Evolutionary conservation across 768 basidiomycete species (phyloP), one percentile per base, ranked within the genome.

Genomic region (Mycena vitilis): DNA sequence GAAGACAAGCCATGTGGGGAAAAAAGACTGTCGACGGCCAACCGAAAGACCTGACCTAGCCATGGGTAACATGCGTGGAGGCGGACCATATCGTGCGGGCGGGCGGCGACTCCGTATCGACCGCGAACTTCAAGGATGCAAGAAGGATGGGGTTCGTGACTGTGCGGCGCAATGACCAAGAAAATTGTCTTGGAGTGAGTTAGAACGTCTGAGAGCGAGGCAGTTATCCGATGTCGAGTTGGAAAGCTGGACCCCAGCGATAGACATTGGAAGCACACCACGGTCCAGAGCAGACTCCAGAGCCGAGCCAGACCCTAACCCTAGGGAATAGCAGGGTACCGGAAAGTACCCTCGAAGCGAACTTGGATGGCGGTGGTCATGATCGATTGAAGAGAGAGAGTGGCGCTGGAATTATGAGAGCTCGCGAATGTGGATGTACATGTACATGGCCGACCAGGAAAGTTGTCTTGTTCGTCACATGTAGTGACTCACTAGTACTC

Each of bases 1-100:
- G 65, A 66, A 61, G 65, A 23, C 49, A 44, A 42, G 38, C n/a
- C 23, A 61, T 55, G 55, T 12, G 25, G 54, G 58, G 13, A 52
- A 60, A 36, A 22, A 45, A 8, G 10, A 18, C 36, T 22, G 30
- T 30, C 30, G 30, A 30, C 2, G 30, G 5, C 55, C 63, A 42
- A 18, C 37, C 18, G 20, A n/a, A 30, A 25, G n/a, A n/a, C n/a
- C n/a, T n/a, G 59, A 59, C 44, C 65, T 66, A 56, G 65, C n/a
- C 65, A 16, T 34, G 23, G 44, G 22, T 34, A 23, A 12, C 18
- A 25, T 23, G 25, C 13, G 30, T 30, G 3, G 58, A 34, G 30
- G 51, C 45, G 34, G 45, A 49, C 37, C 60, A 25, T 16, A 36
- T 11, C 18, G 37, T 20, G n/a, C n/a, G n/a, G n/a, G 38, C 11